A percentile compares a stretch with the other conserved stretches of the same genome.
phyloP scores from a whole-genome alignment of 352 stramenopile genomes.

The Thalassiosira mediterranea region DNA sequence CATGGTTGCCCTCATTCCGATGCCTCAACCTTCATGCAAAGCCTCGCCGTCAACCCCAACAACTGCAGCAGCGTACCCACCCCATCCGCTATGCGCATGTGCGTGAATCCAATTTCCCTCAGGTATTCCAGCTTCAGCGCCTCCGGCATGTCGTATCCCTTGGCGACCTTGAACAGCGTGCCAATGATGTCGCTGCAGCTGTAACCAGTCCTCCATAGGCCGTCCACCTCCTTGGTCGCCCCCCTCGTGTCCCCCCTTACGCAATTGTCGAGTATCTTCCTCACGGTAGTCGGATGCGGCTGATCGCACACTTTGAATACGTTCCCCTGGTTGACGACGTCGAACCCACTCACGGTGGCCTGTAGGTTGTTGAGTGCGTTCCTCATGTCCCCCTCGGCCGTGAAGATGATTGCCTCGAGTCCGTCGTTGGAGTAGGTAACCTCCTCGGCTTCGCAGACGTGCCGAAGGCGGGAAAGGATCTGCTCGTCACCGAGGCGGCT shows the following conservation, averaged over 20 bases:
- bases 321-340: slow-evolving; percentile 93
- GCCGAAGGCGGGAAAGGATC: slow-evolving; percentile 91
- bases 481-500: slow-evolving; percentile 94
- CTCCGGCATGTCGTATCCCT: slow-evolving; percentile 91
- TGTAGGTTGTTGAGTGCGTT: slow-evolving; percentile 99
- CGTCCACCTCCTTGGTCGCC: slow-evolving; percentile 85
- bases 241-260: slow-evolving; percentile 86
- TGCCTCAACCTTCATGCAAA: slow-evolving; percentile 43
- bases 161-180: slow-evolving; percentile 96
- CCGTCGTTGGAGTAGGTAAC: slow-evolving; percentile 88
- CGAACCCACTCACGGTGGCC: slow-evolving; percentile 94
- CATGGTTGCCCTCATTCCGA: neutral
- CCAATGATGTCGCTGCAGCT: slow-evolving; percentile 96
- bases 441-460: slow-evolving; percentile 92
- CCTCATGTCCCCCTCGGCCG: slow-evolving; percentile 98
- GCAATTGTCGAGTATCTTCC: slow-evolving; percentile 89
- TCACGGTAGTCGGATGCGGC: slow-evolving; percentile 92
- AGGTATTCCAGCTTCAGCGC: slow-evolving; percentile 87
- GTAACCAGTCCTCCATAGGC: slow-evolving; percentile 88
- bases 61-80: slow-evolving; percentile 93
- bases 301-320: slow-evolving; percentile 92
- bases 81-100: slow-evolving; percentile 93
- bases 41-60: slow-evolving; percentile 88
- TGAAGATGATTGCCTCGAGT: slow-evolving; percentile 98
- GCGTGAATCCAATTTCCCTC: slow-evolving; percentile 90